These are phyloP conservation scores for Kwoniella europaea DNA, from an alignment of 768 basidiomycete species.

Conservation along the genomic window DNA sequence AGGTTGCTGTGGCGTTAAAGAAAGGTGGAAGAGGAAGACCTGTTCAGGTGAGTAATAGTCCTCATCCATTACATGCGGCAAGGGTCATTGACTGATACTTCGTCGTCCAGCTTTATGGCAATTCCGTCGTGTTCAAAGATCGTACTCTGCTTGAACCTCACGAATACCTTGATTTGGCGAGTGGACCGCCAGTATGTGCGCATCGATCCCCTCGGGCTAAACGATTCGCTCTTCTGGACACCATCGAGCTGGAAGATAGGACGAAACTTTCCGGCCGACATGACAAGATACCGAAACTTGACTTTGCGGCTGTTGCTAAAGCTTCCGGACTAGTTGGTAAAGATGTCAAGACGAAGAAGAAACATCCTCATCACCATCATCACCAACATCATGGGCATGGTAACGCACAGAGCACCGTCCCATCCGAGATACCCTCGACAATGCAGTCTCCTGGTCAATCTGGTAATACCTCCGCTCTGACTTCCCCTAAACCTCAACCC, in stretches of 20 bases:
- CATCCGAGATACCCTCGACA: slow-evolving; percentile 3
- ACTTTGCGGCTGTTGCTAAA: slow-evolving; percentile 52
- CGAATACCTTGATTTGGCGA: slow-evolving; percentile 56
- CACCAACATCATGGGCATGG: slow-evolving; percentile 4
- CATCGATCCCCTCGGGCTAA: slow-evolving; percentile 51
- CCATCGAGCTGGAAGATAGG: slow-evolving; percentile 52
- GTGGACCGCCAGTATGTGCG: slow-evolving; percentile 49
- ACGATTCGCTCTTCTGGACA: slow-evolving; percentile 39
- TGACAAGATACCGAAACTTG: slow-evolving; percentile 48
- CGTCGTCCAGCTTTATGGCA: slow-evolving; percentile 47
- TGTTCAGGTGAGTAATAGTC: slow-evolving; percentile 34
- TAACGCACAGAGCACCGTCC: neutral
- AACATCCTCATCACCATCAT: slow-evolving; percentile 17
- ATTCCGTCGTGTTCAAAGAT: slow-evolving; percentile 55
- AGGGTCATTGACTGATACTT: neutral
- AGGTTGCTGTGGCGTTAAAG: slow-evolving; percentile 48
- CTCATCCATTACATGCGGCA: neutral
- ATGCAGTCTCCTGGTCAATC: neutral
- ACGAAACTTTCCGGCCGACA: slow-evolving; percentile 49
- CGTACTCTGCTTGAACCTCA: slow-evolving; percentile 44
- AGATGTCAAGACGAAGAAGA: slow-evolving; percentile 32
- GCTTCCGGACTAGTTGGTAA: slow-evolving; percentile 37
- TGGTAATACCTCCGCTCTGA: neutral
- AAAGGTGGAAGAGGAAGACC: slow-evolving; percentile 51
- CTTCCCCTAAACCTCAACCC: slow-evolving; percentile 2